Evolutionary conservation across 192 early-diverging fungal genomes (phyloP).

Genomic region (Dissophora globulifera): DNA sequence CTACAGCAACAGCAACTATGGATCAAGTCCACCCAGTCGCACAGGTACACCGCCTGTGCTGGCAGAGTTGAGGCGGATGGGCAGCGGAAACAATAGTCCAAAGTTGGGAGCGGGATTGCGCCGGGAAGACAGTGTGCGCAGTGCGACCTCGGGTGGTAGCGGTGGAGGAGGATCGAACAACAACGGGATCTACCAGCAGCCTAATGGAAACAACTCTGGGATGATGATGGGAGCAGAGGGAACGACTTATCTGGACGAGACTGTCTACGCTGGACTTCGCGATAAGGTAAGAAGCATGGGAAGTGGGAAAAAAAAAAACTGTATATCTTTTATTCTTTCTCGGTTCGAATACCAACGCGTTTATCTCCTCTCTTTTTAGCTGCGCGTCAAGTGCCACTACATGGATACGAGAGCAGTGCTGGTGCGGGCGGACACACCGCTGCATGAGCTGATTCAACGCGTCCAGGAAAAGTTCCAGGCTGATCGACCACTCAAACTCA

Average conservation of each 20-base stretch:
- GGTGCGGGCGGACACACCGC: slow-evolving; percentile 60
- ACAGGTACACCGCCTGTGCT: slow-evolving; percentile 12
- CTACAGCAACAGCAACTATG: background rate
- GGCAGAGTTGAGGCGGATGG: slow-evolving; percentile 20
- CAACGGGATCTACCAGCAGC: slow-evolving; percentile 24
- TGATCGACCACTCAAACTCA: slow-evolving; percentile 63
- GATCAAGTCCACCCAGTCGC: slow-evolving; percentile 12
- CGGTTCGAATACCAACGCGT: no score
- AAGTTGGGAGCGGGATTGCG: slow-evolving; percentile 16
- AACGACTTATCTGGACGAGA: slow-evolving; percentile 34
- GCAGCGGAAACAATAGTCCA: slow-evolving; percentile 7
- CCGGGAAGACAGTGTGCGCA: slow-evolving; percentile 42
- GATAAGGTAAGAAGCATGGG: slow-evolving; percentile 39
- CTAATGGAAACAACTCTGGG: slow-evolving; percentile 18
- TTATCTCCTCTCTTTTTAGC: slow-evolving; percentile 18
- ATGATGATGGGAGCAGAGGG: slow-evolving; percentile 15
- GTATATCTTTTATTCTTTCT: background rate
- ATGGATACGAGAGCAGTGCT: slow-evolving; percentile 72
- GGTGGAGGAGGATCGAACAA: slow-evolving; percentile 12
- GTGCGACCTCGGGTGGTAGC: slow-evolving; percentile 31
- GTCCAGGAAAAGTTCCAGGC: slow-evolving; percentile 73
- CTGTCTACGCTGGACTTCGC: slow-evolving; percentile 45
- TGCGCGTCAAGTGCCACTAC: slow-evolving; percentile 74
- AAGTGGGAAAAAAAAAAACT: no score
- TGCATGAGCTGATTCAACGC: slow-evolving; percentile 60